Evolutionary conservation across 306 rosid genomes (phyloP).

Genomic region (Hippophae rhamnoides): DNA sequence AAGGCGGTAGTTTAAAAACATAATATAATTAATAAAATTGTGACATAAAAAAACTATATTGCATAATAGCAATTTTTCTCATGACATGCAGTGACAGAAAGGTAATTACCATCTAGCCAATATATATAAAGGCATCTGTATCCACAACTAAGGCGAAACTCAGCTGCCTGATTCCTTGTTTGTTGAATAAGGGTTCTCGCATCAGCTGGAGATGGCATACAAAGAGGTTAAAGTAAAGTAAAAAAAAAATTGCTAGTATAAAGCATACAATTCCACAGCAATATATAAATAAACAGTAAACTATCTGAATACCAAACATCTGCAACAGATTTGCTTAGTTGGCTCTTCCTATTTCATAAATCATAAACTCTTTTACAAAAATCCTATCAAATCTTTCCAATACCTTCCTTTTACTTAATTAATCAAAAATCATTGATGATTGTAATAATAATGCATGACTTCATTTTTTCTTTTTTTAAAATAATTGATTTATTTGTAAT

Average conservation of each 20-base stretch:
- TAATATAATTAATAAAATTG: constrained; percentile 1
- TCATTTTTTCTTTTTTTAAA: too few species aligned
- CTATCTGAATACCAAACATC: too few species aligned
- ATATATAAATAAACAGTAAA: background rate
- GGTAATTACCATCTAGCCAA: constrained; percentile 67
- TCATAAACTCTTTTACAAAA: too few species aligned
- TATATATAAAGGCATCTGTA: constrained; percentile 89
- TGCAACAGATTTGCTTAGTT: too few species aligned
- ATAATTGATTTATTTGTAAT: too few species aligned
- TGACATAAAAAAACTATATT: constrained; percentile 8
- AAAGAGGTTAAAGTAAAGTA: constrained; percentile 9
- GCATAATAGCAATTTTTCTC: background rate
- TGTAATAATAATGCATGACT: too few species aligned
- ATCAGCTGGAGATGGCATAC: constrained; percentile 59
- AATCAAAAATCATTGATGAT: too few species aligned
- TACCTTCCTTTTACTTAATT: too few species aligned
- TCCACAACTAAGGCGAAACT: constrained; percentile 83
- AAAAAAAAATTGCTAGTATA: background rate
- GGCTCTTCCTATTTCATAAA: too few species aligned
- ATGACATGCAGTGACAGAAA: background rate
- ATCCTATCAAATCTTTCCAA: too few species aligned
- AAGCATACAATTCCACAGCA: too few species aligned
- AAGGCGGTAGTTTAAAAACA: constrained; percentile 8
- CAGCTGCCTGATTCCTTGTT: constrained; percentile 98
- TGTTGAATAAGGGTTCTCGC: constrained; percentile 91